A percentile compares a stretch with the other conserved stretches of the same genome.
These are phyloP conservation scores for Sporisorium iseilematis-ciliati DNA, from an alignment of 1,284 basidiomycete genomes.

Conservation along the genomic window DNA sequence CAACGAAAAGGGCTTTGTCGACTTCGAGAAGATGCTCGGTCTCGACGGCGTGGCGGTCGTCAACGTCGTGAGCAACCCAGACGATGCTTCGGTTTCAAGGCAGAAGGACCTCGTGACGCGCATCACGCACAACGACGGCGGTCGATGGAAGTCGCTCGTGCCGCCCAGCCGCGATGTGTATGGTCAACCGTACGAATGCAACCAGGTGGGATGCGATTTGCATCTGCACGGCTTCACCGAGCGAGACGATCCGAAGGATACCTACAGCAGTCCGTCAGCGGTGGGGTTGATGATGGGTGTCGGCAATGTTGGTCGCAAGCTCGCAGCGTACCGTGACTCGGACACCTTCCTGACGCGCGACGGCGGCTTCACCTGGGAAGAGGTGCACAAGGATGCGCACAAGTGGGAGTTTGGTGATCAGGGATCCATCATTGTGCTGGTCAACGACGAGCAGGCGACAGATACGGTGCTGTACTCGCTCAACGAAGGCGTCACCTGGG, in stretches of 20 bases:
- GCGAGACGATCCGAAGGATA: conserved; percentile 86
- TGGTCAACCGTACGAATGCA: conserved; percentile 81
- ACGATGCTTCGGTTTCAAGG: conserved; percentile 80
- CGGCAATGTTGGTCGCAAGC: conserved; percentile 90
- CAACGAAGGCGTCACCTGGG: conserved; percentile 88
- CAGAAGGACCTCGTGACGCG: conserved; percentile 83
- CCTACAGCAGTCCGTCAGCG: conserved; percentile 90
- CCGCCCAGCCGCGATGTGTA: conserved; percentile 84
- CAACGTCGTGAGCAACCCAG: conserved; percentile 87
- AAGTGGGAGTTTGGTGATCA: conserved; percentile 99
- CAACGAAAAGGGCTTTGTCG: conserved; percentile 86
- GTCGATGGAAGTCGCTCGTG: conserved; percentile 84
- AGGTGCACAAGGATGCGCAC: conserved; percentile 97
- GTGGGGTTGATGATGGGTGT: conserved; percentile 95
- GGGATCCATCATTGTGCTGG: conserved; percentile 90
- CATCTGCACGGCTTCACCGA: conserved; percentile 97
- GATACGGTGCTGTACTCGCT: conserved; percentile 89
- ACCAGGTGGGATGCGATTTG: conserved; percentile 81
- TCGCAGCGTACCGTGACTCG: conserved; percentile 84
- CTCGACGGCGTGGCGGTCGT: conserved; percentile 94
- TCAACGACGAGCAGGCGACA: conserved; percentile 92
- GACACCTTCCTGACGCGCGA: conserved; percentile 97
- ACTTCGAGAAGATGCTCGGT: conserved; percentile 98
- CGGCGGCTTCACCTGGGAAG: conserved; percentile 97
- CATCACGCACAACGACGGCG: conserved; percentile 98